phyloP scores from a whole-genome alignment of 2,329 filamentous ascomycete species.

The Talaromyces sp. region DNA sequence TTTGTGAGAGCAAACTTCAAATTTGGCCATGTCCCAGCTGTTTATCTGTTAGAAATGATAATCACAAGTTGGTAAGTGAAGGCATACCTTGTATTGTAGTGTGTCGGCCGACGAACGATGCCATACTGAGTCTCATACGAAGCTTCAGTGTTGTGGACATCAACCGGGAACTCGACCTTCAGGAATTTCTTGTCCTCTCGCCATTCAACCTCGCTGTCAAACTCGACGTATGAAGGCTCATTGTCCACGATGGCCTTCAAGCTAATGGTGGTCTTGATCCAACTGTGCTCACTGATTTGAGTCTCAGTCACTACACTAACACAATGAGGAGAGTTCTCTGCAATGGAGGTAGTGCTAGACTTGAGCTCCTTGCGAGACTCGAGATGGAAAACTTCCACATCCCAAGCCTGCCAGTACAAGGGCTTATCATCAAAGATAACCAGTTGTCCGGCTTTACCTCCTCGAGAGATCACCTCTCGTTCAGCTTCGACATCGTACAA shows the following conservation, averaged over 20 bases:
- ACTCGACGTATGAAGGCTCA: slow-evolving; percentile 68
- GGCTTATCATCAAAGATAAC: slow-evolving; percentile 97
- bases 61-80: neutral
- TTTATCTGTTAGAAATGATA: slow-evolving; percentile 15
- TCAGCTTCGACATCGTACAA: slow-evolving; percentile 70
- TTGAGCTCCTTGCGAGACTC: slow-evolving; percentile 76
- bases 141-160: slow-evolving; percentile 85
- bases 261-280: slow-evolving; percentile 80
- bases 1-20: slow-evolving; percentile 93
- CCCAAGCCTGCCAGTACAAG: slow-evolving; percentile 96
- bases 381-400: slow-evolving; percentile 94
- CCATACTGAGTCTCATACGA: slow-evolving; percentile 95
- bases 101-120: slow-evolving; percentile 81
- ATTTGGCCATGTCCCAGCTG: slow-evolving; percentile 94
- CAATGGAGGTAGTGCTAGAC: slow-evolving; percentile 65
- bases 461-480: slow-evolving; percentile 72
- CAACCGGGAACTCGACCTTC: slow-evolving; percentile 96
- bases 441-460: slow-evolving; percentile 78
- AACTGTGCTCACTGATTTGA: slow-evolving; percentile 81
- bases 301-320: slow-evolving; percentile 82
- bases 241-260: slow-evolving; percentile 66
- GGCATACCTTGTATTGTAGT: slow-evolving; percentile 83
- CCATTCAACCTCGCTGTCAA: slow-evolving; percentile 89
- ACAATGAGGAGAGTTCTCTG: slow-evolving; percentile 67
- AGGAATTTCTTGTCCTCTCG: slow-evolving; percentile 95